Evolutionary conservation across 164 flowering plant genomes (phyloP).

Genomic region (Buxus sempervirens): DNA sequence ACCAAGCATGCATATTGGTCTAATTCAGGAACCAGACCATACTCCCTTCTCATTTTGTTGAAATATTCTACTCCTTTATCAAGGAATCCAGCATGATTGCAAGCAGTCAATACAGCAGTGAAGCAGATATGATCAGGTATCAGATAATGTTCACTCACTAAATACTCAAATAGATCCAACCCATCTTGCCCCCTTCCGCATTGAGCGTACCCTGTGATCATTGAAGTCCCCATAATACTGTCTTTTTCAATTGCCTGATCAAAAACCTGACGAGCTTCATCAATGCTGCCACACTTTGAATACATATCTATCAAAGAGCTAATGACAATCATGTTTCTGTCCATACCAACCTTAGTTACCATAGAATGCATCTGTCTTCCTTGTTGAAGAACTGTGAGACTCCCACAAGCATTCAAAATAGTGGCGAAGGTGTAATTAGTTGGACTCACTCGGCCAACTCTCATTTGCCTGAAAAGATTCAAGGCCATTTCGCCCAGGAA

Average conservation of each 20-base stretch:
- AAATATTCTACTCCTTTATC: constrained; percentile 41
- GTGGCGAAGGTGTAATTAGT: constrained; percentile 32
- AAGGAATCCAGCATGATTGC: constrained; percentile 51
- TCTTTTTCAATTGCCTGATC: constrained; percentile 27
- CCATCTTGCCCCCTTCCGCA: constrained; percentile 40
- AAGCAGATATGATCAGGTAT: constrained; percentile 42
- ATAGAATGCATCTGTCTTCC: constrained; percentile 42
- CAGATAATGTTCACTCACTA: constrained; percentile 21
- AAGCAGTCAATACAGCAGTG: constrained; percentile 49
- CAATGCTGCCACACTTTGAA: constrained; percentile 42
- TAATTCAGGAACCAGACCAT: constrained; percentile 38
- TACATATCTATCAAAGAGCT: constrained; percentile 50
- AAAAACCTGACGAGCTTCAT: constrained; percentile 35
- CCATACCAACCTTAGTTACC: constrained; percentile 37
- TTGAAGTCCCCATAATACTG: constrained; percentile 37
- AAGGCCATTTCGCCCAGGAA: constrained; percentile 31
- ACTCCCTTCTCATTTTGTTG: constrained; percentile 34
- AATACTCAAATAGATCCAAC: constrained; percentile 34
- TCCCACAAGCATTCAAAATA: constrained; percentile 42
- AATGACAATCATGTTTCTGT: constrained; percentile 30
- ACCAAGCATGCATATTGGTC: constrained; percentile 52
- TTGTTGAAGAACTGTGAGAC: constrained; percentile 28
- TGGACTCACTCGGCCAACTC: constrained; percentile 16
- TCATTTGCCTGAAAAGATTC: constrained; percentile 34
- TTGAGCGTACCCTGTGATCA: constrained; percentile 46